Conservation (phyloP, 2,329 filamentous ascomycete species). For the Exophiala lecanii-corni region DNA sequence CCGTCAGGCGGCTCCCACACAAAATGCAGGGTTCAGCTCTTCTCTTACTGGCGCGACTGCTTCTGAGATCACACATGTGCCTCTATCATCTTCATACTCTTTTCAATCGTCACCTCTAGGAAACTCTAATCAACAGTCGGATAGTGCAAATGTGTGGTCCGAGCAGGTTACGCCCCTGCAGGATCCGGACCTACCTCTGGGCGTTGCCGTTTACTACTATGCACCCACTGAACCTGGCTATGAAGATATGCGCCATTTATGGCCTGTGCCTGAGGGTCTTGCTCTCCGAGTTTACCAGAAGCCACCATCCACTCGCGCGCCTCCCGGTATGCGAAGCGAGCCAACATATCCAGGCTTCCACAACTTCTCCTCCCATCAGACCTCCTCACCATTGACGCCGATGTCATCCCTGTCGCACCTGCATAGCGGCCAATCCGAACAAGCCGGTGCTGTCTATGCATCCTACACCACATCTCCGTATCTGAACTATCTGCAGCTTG, state of each 20-base stretch:
- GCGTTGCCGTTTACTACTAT: constrained; percentile 13
- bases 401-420: neutral
- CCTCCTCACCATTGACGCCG: neutral
- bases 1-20: neutral
- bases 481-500: constrained; percentile 17
- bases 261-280: constrained; percentile 10
- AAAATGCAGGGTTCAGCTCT: too few relatives aligned
- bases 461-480: constrained; percentile 9
- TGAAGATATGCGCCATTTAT: constrained; percentile 13
- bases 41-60: neutral
- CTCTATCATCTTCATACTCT: neutral
- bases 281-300: constrained; percentile 10
- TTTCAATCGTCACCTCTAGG: neutral
- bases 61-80: neutral
- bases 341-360: neutral
- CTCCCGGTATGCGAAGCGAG: neutral
- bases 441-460: too few relatives aligned
- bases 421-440: too few relatives aligned
- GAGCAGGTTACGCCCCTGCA: neutral
- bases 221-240: constrained; percentile 9
- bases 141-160: too few relatives aligned
- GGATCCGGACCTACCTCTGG: constrained; percentile 11
- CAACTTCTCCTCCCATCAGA: too few relatives aligned
- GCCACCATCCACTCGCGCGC: constrained; percentile 2
- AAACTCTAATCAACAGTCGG: too few relatives aligned